These are phyloP conservation scores for Petunia hybrid DNA, from an alignment of 305 asterid species.

Conservation along the genomic window DNA sequence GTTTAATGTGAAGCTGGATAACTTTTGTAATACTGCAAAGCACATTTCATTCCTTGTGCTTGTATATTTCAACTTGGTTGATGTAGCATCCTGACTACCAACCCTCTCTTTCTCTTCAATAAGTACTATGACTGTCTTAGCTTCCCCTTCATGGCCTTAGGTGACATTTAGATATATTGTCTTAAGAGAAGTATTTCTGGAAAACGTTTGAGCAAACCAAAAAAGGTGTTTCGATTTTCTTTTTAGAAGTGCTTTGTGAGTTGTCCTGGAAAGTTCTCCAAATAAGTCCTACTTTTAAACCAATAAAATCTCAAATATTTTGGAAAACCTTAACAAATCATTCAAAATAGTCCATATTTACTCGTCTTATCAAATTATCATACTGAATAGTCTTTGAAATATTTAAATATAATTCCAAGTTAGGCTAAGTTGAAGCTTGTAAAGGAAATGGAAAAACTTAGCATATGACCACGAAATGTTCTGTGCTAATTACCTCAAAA, in stretches of 20 bases:
- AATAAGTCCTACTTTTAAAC: not conserved
- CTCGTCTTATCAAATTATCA: not conserved
- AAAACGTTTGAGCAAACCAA: not conserved
- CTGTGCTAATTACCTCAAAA: conserved; percentile 67
- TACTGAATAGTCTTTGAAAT: not conserved
- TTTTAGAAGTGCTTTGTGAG: not conserved
- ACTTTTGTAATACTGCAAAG: too few species aligned
- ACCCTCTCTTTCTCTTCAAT: not conserved
- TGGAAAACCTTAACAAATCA: not conserved
- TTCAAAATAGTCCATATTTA: not conserved
- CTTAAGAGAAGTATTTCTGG: not conserved
- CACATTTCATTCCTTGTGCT: not conserved
- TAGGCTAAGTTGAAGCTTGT: not conserved
- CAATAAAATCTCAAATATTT: not conserved
- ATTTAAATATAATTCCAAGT: not conserved
- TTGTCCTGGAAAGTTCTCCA: not conserved
- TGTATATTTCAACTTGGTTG: not conserved
- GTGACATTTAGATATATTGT: not conserved
- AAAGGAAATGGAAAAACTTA: not conserved
- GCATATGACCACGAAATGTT: conserved; percentile 9
- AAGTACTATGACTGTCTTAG: not conserved
- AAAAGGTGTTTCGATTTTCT: not conserved
- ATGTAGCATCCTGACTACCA: not conserved
- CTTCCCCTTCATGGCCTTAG: not conserved
- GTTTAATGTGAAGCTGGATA: too few species aligned